Evolutionary conservation across 768 basidiomycete species (phyloP).

Genomic region (Albatrellus ellisii): DNA sequence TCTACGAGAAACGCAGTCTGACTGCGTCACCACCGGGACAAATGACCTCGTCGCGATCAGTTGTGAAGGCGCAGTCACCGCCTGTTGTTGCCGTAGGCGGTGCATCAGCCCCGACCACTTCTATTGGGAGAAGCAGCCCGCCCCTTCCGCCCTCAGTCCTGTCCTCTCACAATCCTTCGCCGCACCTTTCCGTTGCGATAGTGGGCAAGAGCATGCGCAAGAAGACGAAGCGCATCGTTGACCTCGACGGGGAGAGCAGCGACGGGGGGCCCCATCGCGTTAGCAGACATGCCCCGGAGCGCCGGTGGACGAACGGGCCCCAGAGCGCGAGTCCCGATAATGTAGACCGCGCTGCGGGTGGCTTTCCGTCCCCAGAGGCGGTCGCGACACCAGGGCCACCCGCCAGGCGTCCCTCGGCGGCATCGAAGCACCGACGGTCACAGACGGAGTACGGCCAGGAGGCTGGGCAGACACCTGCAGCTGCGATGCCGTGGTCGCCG

Average conservation of each 20-base stretch:
- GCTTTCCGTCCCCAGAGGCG: slow-evolving; percentile 3
- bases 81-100: slow-evolving; percentile 45
- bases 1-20: slow-evolving; percentile 57
- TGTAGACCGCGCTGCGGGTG: neutral
- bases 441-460: slow-evolving; percentile 8
- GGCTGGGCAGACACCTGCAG: slow-evolving; percentile 2
- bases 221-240: slow-evolving; percentile 58
- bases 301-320: slow-evolving; percentile 15
- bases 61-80: slow-evolving; percentile 41
- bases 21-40: slow-evolving; percentile 35
- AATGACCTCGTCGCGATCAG: slow-evolving; percentile 34
- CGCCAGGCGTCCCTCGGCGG: neutral
- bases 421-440: slow-evolving; percentile 11
- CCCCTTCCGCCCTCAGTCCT: slow-evolving; percentile 23
- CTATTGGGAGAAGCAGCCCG: slow-evolving; percentile 15
- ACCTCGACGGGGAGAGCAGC: slow-evolving; percentile 39
- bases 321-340: slow-evolving; percentile 4
- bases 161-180: slow-evolving; percentile 30
- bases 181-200: slow-evolving; percentile 26
- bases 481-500: slow-evolving; percentile 13
- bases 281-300: too few relatives aligned
- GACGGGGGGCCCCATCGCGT: too few relatives aligned
- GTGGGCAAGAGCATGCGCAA: slow-evolving; percentile 41
- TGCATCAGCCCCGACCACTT: slow-evolving; percentile 7
- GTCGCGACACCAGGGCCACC: slow-evolving; percentile 1